Base-by-base conservation (phyloP, 192 early-diverging fungal species). In the Coemansia sp. region DNA sequence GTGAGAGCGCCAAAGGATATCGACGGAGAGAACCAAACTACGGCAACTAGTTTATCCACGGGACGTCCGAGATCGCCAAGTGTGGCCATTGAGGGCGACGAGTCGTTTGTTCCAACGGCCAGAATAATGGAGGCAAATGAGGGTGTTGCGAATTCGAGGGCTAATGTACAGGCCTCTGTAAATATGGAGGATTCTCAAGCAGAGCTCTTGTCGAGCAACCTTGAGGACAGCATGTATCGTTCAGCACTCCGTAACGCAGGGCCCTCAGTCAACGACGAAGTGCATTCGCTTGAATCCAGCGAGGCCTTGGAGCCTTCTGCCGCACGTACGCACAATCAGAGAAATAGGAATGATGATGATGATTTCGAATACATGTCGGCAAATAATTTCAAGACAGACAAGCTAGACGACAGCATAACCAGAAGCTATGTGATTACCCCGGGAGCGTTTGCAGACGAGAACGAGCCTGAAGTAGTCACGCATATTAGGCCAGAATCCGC, bases 101-200 rank as follows among this genome's bases (percentile, higher is more conserved):
- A 60, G 42, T 22, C 59, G 10, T 40, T 42, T 43, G 41, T 34
- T 19, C 33, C 23, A 32, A 41, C 7, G 22, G 58, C 33, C 7
- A 54, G 7, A 10, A 54, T 34, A 55, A 14, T 15, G 58, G 49
- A 52, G 14, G 58, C 32, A 7, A 29, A 50, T 7, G 59, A 60
- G 6, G 29, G 5, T 19, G n/a, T 1, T 19, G 32, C 17, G n/a
- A 23, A 59, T 5, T 45, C 48, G 2, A 29, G 40, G 8, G 20
- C 15, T 11, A 15, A 23, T 32, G 49, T 10, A 40, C 23, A 33
- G 6, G 34, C 29, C 10, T 70, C 69, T 0, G 59, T 62, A 11
- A 71, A 71, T 53, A 70, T 79, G 67, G 77, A 71, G 43, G 77
- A 80, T 42, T 80, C 77, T 19, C 68, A 80, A 54, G 71, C 77